phyloP scores from a whole-genome alignment of 2,329 filamentous ascomycete species.

The Ciborinia camelliae region DNA sequence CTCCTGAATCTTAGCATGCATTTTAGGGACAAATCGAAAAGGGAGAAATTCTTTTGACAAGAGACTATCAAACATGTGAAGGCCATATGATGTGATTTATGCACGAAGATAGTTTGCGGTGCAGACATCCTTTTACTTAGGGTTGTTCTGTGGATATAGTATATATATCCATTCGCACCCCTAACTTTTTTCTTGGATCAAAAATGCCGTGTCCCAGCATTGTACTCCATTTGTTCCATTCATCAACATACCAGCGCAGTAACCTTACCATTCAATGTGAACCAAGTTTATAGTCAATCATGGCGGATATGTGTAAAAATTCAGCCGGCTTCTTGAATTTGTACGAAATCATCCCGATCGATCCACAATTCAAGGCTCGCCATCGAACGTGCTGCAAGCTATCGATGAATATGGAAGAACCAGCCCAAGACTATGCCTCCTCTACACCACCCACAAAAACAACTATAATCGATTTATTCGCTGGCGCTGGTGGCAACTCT shows the following conservation, averaged over 20 bases:
- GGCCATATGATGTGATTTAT: too few species aligned
- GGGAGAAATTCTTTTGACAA: constrained; percentile 99
- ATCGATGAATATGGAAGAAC: constrained; percentile 68
- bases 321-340: constrained; percentile 66
- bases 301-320: too few species aligned
- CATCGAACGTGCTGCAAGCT: constrained; percentile 58
- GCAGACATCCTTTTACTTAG: too few species aligned
- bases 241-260: constrained; percentile 90
- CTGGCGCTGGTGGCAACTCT: constrained; percentile 86
- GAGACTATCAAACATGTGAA: too few species aligned
- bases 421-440: constrained; percentile 63
- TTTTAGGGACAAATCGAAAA: constrained; percentile 85
- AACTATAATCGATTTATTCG: constrained; percentile 78
- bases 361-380: constrained; percentile 61
- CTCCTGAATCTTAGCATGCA: constrained; percentile 98
- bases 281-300: too few species aligned
- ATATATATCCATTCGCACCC: too few species aligned
- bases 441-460: constrained; percentile 33
- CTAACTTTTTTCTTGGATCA: too few species aligned
- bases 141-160: too few species aligned
- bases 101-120: too few species aligned
- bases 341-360: constrained; percentile 61
- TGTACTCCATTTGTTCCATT: constrained; percentile 99
- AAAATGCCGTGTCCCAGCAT: constrained; percentile 91
- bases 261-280: too few species aligned